A percentile compares a stretch with the other conserved stretches of the same genome.
These are phyloP conservation scores for Kodamaea fukazawae DNA, from an alignment of 805 yeast species.

Conservation along the genomic window DNA sequence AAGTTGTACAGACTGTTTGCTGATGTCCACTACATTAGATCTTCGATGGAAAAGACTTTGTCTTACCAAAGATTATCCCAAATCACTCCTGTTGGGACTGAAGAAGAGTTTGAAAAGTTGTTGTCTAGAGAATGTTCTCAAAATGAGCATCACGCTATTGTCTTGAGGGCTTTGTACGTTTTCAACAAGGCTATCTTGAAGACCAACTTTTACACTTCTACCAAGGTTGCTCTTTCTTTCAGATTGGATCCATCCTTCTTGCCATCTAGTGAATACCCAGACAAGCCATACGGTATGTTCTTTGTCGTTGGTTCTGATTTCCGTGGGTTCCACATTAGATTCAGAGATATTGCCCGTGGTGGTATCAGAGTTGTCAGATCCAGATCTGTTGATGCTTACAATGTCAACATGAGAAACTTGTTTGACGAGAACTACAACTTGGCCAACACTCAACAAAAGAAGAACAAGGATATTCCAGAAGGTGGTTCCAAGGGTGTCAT, in stretches of 20 bases:
- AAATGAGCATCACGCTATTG: constrained; percentile 74
- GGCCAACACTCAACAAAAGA: constrained; percentile 94
- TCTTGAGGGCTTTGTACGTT: constrained; percentile 73
- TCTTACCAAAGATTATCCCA: constrained; percentile 84
- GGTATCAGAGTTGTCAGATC: constrained; percentile 95
- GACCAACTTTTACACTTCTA: constrained; percentile 90
- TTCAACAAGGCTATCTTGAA: constrained; percentile 87
- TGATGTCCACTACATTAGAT: constrained; percentile 78
- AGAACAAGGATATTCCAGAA: constrained; percentile 97
- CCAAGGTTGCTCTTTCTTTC: constrained; percentile 93
- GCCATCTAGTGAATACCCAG: constrained; percentile 85
- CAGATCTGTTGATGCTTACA: constrained; percentile 79
- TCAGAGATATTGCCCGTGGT: constrained; percentile 96
- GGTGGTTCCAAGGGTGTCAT: constrained; percentile 99
- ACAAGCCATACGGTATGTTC: constrained; percentile 91
- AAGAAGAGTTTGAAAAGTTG: constrained; percentile 68
- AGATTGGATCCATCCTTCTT: constrained; percentile 83
- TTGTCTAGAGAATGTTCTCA: constrained; percentile 71
- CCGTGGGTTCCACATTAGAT: constrained; percentile 95
- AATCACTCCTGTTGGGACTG: constrained; percentile 69
- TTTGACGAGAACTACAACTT: constrained; percentile 96
- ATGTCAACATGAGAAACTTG: constrained; percentile 78
- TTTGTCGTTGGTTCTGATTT: constrained; percentile 94
- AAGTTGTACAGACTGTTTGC: constrained; percentile 90
- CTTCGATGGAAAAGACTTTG: constrained; percentile 69